These are phyloP conservation scores for Lignosus rhinocerotis DNA, from an alignment of 1,284 basidiomycete species.

Conservation along the genomic window DNA sequence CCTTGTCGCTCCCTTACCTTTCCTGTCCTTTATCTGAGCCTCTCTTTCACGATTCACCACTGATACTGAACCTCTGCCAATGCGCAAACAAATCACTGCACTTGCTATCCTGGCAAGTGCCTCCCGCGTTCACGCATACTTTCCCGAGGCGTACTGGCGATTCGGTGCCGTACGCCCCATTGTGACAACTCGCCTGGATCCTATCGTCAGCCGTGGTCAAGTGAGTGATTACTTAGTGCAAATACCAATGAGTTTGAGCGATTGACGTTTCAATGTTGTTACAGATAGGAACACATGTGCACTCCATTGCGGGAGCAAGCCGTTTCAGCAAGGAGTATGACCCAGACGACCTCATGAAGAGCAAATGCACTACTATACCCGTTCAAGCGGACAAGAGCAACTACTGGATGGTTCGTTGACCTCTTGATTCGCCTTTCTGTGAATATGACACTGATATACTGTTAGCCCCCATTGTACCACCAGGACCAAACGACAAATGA, in stretches of 20 bases:
- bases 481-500: conserved; percentile 24
- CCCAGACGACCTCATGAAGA: conserved; percentile 22
- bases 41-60: too few species aligned
- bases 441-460: conserved; percentile 2
- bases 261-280: background rate
- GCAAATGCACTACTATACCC: conserved; percentile 29
- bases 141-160: conserved; percentile 23
- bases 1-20: too few species aligned
- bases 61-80: too few species aligned
- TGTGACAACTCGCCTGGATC: conserved; percentile 30
- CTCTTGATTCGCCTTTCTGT: background rate
- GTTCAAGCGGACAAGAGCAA: conserved; percentile 31
- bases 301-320: conserved; percentile 32
- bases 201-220: conserved; percentile 26
- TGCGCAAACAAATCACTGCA: too few species aligned
- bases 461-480: conserved; percentile 28
- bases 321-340: conserved; percentile 25
- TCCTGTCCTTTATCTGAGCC: too few species aligned
- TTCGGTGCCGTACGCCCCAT: conserved; percentile 30
- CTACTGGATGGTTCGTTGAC: conserved; percentile 31
- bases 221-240: too few species aligned
- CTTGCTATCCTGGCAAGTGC: too few species aligned
- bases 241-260: background rate
- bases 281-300: conserved; percentile 29
- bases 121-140: too few species aligned